Evolutionary conservation across 345 rosid species (phyloP).

Genomic region (Jatropha curcas): DNA sequence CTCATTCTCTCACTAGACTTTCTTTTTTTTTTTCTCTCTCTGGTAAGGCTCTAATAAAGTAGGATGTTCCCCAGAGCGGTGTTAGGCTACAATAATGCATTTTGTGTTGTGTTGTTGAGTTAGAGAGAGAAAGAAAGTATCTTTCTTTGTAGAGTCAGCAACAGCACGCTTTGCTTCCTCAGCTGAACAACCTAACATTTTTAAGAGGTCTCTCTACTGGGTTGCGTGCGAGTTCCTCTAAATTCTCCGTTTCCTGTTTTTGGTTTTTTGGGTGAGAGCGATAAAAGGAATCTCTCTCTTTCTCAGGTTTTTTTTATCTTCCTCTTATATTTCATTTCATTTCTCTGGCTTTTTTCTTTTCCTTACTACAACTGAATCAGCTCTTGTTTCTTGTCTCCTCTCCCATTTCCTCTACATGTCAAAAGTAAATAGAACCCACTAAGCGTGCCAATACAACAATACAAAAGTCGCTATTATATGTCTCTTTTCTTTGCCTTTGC

Average conservation of each 20-base stretch:
- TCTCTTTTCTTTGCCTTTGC: constrained; percentile 15
- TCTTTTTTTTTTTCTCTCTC: not conserved
- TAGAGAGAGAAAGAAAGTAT: constrained; percentile 1
- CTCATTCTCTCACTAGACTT: constrained; percentile 6
- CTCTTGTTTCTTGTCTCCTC: constrained; percentile 1
- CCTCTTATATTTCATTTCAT: constrained; percentile 12
- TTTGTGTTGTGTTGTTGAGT: not conserved
- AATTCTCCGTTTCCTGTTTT: constrained; percentile 30
- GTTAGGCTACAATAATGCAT: constrained; percentile 13
- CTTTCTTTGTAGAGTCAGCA: constrained; percentile 25
- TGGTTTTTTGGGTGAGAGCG: constrained; percentile 15
- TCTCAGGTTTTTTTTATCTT: constrained; percentile 13
- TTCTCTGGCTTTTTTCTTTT: not conserved
- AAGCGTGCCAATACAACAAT: constrained; percentile 37
- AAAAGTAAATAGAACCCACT: constrained; percentile 29
- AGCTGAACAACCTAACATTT: constrained; percentile 46
- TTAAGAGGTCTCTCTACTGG: constrained; percentile 13
- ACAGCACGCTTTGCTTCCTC: constrained; percentile 56
- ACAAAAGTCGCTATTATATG: constrained; percentile 13
- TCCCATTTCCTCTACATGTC: constrained; percentile 3
- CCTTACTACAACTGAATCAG: not conserved
- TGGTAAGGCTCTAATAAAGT: constrained; percentile 9
- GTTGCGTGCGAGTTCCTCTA: constrained; percentile 59
- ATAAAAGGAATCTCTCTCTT: constrained; percentile 16
- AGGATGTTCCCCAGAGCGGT: constrained; percentile 22